Evolutionary conservation across 2,329 filamentous ascomycete genomes (phyloP).

Genomic region (Phaeoacremonium minimum): DNA sequence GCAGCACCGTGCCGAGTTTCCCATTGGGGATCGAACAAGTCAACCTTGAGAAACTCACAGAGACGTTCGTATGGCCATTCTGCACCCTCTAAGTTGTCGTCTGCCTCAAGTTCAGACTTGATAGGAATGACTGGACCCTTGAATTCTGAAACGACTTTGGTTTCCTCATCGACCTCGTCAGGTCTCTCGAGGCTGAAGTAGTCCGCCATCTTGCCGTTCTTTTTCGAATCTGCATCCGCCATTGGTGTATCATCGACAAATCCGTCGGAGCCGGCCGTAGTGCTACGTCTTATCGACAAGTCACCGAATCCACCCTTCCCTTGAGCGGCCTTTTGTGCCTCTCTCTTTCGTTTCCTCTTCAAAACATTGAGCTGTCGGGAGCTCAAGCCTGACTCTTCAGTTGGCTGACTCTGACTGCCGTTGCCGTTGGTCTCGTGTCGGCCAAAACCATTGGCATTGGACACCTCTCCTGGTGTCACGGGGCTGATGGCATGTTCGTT

Average conservation of each 20-base stretch:
- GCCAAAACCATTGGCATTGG: constrained; percentile 20
- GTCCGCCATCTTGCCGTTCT: constrained; percentile 65
- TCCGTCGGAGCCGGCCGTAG: constrained; percentile 57
- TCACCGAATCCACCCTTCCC: constrained; percentile 90
- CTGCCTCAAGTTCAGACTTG: constrained; percentile 79
- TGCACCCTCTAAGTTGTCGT: constrained; percentile 69
- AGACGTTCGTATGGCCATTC: constrained; percentile 95
- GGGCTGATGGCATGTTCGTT: constrained; percentile 51
- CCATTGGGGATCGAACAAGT: constrained; percentile 91
- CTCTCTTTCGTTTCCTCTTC: constrained; percentile 89
- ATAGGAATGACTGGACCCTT: constrained; percentile 79
- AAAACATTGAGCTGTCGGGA: constrained; percentile 91
- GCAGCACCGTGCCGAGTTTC: constrained; percentile 94
- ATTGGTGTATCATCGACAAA: constrained; percentile 56
- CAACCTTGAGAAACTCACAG: constrained; percentile 89
- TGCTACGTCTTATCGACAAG: constrained; percentile 64
- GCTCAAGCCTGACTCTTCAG: constrained; percentile 72
- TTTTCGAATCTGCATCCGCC: constrained; percentile 47
- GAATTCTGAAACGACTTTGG: constrained; percentile 91
- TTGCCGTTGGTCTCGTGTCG: constrained; percentile 24
- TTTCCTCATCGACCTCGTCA: constrained; percentile 77
- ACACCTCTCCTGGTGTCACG: constrained; percentile 38
- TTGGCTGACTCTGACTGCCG: constrained; percentile 30
- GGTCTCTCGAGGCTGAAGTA: constrained; percentile 88
- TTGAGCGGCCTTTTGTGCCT: constrained; percentile 78